Base-by-base conservation (phyloP, 495 filamentous ascomycete genomes). In the Thozetella sp. region DNA sequence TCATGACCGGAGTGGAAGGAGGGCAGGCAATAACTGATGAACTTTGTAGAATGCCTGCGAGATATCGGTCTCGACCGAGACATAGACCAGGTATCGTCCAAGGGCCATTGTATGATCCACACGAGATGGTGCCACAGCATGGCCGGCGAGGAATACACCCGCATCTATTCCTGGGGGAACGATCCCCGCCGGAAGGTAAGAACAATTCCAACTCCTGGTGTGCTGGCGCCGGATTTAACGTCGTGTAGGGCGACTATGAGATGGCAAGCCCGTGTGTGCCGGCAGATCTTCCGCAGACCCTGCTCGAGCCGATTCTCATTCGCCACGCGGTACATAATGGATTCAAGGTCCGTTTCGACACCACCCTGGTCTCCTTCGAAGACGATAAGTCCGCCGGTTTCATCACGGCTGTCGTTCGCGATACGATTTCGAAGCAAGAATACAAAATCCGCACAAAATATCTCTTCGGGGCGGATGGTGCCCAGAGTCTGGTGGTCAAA, bases 381-480 rank as follows among this genome's bases (percentile, higher is more conserved):
- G 58, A 68, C 48, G 40, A 57, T 26, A 19, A 26, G 15, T 19
- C 46, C n/a, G 37, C 50, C 6, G 62, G 67, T 12, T 57, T 61
- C n/a, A 69, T 72, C 12, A 65, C 66, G 9, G 74, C 73, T 15
- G 74, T 61, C 6, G 61, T 81, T 19, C 62, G 58, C 17, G 82
- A 85, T 51, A 60, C 59, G 0, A 30, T 83, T 30, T 73, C 77
- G 0, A 65, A 70, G 9, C 12, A 51, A 0, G 60, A 69, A 55
- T 81, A 82, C 61, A 61, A 69, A 2, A 72, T 85, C 22, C 65
- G 69, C 13, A 75, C 77, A 11, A 78, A 73, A 50, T 88, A 82
- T 59, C 67, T 86, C 2, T 83, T 84, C 59, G 83, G 82, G 1
- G 76, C 76, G 1, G 83, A 86, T 56, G 83, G 83, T 3, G 82